Evolutionary conservation across 2,329 filamentous ascomycete genomes (phyloP).

Genomic region (Ascochyta koolunga): DNA sequence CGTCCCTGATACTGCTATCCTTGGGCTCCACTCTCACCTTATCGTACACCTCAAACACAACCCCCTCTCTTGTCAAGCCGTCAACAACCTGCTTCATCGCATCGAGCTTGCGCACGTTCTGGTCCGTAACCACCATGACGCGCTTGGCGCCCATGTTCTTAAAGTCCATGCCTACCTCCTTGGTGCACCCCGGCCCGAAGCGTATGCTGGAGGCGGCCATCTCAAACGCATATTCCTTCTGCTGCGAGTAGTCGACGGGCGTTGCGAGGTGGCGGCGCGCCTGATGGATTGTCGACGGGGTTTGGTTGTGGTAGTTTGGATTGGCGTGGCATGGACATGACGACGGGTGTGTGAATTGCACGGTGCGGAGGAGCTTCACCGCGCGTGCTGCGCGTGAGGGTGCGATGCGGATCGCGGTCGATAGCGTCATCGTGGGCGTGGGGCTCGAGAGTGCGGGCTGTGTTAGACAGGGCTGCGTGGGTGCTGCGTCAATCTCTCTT

Average conservation of each 20-base stretch:
- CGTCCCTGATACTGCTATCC: constrained; percentile 87
- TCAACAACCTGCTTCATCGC: constrained; percentile 91
- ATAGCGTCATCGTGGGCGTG: constrained; percentile 10
- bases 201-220: constrained; percentile 96
- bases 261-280: constrained; percentile 72
- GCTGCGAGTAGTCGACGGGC: constrained; percentile 70
- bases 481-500: not conserved
- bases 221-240: constrained; percentile 98
- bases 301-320: constrained; percentile 70
- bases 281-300: constrained; percentile 53
- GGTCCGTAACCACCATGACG: constrained; percentile 91
- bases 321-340: constrained; percentile 96
- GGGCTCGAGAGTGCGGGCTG: constrained; percentile 4
- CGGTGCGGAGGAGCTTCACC: constrained; percentile 78
- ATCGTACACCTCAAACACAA: constrained; percentile 82
- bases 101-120: constrained; percentile 78
- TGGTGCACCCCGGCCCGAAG: constrained; percentile 90
- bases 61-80: constrained; percentile 76
- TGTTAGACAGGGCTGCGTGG: not conserved
- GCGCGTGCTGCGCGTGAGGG: constrained; percentile 64
- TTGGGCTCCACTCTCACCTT: constrained; percentile 88
- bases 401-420: constrained; percentile 36
- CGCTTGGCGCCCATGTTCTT: constrained; percentile 86
- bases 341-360: constrained; percentile 88
- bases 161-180: constrained; percentile 98